Evolutionary conservation across 2,329 filamentous ascomycete species (phyloP).

Genomic region (Lachnellula subtilissima): DNA sequence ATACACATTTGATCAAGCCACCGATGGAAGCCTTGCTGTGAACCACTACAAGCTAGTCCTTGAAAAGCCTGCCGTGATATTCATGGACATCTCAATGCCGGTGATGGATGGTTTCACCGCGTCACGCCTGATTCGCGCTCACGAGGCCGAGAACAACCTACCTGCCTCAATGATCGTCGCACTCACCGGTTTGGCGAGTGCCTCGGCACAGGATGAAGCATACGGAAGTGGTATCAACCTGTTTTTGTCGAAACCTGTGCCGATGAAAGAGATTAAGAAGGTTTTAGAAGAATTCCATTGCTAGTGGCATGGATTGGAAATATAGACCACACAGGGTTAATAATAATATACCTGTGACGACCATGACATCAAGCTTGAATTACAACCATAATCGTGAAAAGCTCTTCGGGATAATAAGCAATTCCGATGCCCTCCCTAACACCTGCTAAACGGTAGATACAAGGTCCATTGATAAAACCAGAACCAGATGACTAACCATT

Average conservation of each 20-base stretch:
- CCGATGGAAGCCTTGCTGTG: conserved; percentile 43
- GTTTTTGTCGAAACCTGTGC: conserved; percentile 49
- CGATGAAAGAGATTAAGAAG: conserved; percentile 9
- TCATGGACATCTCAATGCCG: conserved; percentile 54
- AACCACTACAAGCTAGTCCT: conserved; percentile 23
- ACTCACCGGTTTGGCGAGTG: conserved; percentile 46
- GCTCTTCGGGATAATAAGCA: neutral
- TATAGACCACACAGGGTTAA: too few relatives aligned
- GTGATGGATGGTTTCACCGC: conserved; percentile 47
- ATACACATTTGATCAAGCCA: conserved; percentile 36
- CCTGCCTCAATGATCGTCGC: conserved; percentile 38
- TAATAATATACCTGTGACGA: too few relatives aligned
- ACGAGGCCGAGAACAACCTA: conserved; percentile 36
- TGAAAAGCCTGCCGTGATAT: conserved; percentile 35
- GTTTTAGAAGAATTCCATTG: neutral
- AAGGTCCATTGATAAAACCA: neutral
- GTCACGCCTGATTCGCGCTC: conserved; percentile 41
- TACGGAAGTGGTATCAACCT: conserved; percentile 49
- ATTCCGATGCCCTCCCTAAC: neutral
- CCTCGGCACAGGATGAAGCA: conserved; percentile 43
- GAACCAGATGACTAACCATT: neutral
- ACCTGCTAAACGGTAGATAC: neutral
- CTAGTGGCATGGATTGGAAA: too few relatives aligned
- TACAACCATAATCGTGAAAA: neutral
- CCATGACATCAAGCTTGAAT: too few relatives aligned